Base-by-base conservation (phyloP, 352 stramenopile species). In the Globisporangium camurandrum region DNA sequence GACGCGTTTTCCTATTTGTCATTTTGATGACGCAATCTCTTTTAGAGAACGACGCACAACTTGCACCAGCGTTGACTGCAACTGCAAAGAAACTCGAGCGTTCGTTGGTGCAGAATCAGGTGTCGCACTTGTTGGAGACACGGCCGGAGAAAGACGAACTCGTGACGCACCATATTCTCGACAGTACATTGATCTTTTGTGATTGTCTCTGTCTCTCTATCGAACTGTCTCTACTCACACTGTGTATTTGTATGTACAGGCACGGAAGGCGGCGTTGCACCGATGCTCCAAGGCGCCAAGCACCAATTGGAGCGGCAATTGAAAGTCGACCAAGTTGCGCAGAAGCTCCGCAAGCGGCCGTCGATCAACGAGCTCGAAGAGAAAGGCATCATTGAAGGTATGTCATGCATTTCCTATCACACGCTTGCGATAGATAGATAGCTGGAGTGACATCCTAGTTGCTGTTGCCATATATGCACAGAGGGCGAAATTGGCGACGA, bases 51-150 rank as follows among this genome's bases (percentile, higher is more conserved):
- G 75, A 77, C 43, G 61, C 66, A 3, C 62, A 84, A 14, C 42
- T 91, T 39, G 79, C 79, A 1, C 69, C 79, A 11, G 81, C 71
- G 50, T 64, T 91, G 4, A 75, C 68, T 27, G 76, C 80, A 9
- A 88, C 79, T 4, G 77, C 79, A 11, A 87, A 91, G 62, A 81
- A 86, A 51, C 70, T 93, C 7, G 77, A 91, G 65, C 64, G 72
- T 26, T 86, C 77, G 41, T 40, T 93, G 20, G 71, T 88, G 26
- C 74, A 91, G 54, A 84, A 91, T 61, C 79, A 93, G 43, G 77
- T 93, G 14, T 78, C 75, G 9, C 79, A 89, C 42, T 58, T 93
- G 53, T 64, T 93, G 0, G 82, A 93, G 54, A 82, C 71, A 9
- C 67, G 82, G 37, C 82, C 82, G 0, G 79, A 88, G 24, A 82